Evolutionary conservation across 2,329 filamentous ascomycete species (phyloP).

Genomic region (Cordyceps fumosorosea): DNA sequence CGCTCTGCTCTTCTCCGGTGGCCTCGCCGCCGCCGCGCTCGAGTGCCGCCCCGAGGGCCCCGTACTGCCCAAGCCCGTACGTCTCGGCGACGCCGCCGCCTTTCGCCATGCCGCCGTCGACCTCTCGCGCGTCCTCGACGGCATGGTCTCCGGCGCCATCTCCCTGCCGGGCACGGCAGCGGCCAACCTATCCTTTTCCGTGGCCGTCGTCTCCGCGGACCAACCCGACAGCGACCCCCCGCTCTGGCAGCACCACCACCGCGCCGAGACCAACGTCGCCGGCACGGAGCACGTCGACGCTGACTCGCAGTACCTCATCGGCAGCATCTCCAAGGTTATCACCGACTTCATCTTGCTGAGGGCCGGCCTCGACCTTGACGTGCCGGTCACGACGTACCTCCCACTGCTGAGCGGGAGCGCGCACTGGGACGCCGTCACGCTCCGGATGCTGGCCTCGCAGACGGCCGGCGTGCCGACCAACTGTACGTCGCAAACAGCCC

Average conservation of each 20-base stretch:
- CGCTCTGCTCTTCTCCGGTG: background rate
- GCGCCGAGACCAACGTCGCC: slow-evolving; percentile 26
- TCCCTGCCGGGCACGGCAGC: slow-evolving; percentile 27
- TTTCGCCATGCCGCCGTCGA: slow-evolving; percentile 24
- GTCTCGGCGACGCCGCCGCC: slow-evolving; percentile 20
- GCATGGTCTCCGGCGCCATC: slow-evolving; percentile 26
- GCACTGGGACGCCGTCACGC: slow-evolving; percentile 30
- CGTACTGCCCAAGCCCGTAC: slow-evolving; percentile 23
- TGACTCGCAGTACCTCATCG: slow-evolving; percentile 36
- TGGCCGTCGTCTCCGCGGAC: slow-evolving; percentile 27
- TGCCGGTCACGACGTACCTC: slow-evolving; percentile 28
- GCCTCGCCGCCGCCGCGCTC: slow-evolving; percentile 20
- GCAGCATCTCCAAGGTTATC: slow-evolving; percentile 33
- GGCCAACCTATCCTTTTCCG: slow-evolving; percentile 32
- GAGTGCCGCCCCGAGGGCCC: slow-evolving; percentile 20
- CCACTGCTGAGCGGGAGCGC: slow-evolving; percentile 25
- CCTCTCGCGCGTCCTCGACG: slow-evolving; percentile 23
- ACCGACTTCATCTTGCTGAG: slow-evolving; percentile 31
- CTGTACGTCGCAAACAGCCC: slow-evolving; percentile 21
- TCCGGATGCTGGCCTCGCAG: slow-evolving; percentile 32
- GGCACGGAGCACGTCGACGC: slow-evolving; percentile 27
- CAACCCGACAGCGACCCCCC: slow-evolving; percentile 22
- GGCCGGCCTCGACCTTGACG: slow-evolving; percentile 27
- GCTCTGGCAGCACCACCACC: slow-evolving; percentile 37
- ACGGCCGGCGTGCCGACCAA: slow-evolving; percentile 30